A percentile compares a stretch with the other conserved stretches of the same genome.
phyloP scores from a whole-genome alignment of 1,139 yeast species.

The Taiozyma sp. region DNA sequence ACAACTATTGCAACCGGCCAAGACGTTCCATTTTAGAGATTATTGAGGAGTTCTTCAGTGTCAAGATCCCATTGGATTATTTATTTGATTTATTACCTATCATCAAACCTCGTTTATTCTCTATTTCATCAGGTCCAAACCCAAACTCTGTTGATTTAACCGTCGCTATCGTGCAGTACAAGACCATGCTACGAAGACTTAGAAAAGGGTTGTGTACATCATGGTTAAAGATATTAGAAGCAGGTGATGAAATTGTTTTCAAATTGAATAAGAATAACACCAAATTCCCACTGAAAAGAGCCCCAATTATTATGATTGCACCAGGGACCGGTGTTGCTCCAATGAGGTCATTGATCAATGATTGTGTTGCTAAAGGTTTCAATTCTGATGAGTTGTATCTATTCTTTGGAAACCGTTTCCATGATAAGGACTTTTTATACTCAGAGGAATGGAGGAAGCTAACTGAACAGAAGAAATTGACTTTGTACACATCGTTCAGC shows the following conservation, averaged over 20 bases:
- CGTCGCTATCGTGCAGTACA: constrained; percentile 82
- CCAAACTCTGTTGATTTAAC: constrained; percentile 40
- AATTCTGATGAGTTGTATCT: constrained; percentile 36
- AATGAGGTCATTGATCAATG: constrained; percentile 60
- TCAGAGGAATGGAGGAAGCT: constrained; percentile 46
- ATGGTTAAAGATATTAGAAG: constrained; percentile 54
- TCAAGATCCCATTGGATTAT: constrained; percentile 70
- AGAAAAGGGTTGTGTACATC: constrained; percentile 83
- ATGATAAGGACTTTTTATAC: constrained; percentile 66
- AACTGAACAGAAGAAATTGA: constrained; percentile 30
- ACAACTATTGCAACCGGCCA: constrained; percentile 88
- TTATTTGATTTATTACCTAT: constrained; percentile 73
- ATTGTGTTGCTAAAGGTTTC: constrained; percentile 23
- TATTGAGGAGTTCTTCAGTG: constrained; percentile 69
- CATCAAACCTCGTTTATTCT: constrained; percentile 76
- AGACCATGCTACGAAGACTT: constrained; percentile 69
- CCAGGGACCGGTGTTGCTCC: constrained; percentile 97
- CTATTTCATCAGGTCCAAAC: constrained; percentile 65
- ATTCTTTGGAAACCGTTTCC: constrained; percentile 75
- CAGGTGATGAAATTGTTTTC: constrained; percentile 49
- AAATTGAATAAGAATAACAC: constrained; percentile 48
- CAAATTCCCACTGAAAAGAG: constrained; percentile 27
- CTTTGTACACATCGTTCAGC: constrained; percentile 56
- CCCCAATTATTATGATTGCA: constrained; percentile 68
- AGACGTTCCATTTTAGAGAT: constrained; percentile 84